Percentiles rank a stretch among this genome's conserved stretches.
Evolutionary conservation across 2,329 filamentous ascomycete genomes (phyloP).

Genomic region (Neocucurbitaria cava): DNA sequence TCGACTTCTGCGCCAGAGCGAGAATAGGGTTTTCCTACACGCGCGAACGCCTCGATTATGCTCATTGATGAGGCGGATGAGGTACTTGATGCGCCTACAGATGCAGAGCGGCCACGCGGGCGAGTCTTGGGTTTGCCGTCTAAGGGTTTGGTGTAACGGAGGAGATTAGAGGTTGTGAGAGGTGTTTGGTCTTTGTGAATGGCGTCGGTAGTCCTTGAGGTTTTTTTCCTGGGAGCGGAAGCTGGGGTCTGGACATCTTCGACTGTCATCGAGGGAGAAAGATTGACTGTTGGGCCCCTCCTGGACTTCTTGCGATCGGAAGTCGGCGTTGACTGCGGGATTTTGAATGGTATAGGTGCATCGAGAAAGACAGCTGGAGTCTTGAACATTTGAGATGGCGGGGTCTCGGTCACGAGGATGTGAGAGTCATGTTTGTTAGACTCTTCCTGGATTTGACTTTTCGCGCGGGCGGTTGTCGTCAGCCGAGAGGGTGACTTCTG

Average conservation of each 20-base stretch:
- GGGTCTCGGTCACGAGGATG: slow-evolving; percentile 20
- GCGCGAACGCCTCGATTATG: slow-evolving; percentile 31
- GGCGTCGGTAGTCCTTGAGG: neutral
- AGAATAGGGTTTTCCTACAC: slow-evolving; percentile 26
- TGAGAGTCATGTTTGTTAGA: slow-evolving; percentile 2
- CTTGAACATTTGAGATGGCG: slow-evolving; percentile 13
- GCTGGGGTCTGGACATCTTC: neutral
- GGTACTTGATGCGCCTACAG: slow-evolving; percentile 15
- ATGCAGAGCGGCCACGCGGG: slow-evolving; percentile 11
- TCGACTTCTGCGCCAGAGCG: slow-evolving; percentile 19
- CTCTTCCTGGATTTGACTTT: neutral
- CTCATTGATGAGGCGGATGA: slow-evolving; percentile 26
- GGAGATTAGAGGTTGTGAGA: slow-evolving; percentile 24
- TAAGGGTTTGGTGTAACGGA: slow-evolving; percentile 22
- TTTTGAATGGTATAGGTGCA: slow-evolving; percentile 20
- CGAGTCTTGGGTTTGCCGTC: slow-evolving; percentile 21
- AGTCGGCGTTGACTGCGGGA: neutral
- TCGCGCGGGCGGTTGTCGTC: neutral
- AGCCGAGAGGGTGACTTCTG: slow-evolving; percentile 1
- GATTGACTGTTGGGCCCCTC: neutral
- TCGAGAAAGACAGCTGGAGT: slow-evolving; percentile 3
- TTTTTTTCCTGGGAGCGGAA: neutral
- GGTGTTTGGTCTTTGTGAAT: slow-evolving; percentile 3
- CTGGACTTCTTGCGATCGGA: slow-evolving; percentile 3
- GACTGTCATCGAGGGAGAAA: slow-evolving; percentile 3